Evolutionary conservation across 306 rosid species (phyloP), one percentile per base, ranked within the genome.

Genomic region (Quercus berberidifolia): DNA sequence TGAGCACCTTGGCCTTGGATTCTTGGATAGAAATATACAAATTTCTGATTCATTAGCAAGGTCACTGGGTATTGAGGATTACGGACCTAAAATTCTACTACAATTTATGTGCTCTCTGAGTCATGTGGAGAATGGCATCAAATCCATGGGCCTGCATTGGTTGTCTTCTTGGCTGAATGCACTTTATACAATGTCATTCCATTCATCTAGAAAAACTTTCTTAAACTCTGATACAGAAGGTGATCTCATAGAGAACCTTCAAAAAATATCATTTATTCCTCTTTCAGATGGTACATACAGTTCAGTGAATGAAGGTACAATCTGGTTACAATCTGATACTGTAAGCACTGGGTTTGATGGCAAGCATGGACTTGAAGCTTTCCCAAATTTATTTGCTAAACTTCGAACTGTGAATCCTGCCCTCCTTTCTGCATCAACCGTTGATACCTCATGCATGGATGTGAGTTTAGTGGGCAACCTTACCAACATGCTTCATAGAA

Each of bases 261-360:
- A 52, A 78, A 92, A 86, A 73, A 82, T 77, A 19, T 83, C 92
- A 10, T 88, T 91, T 78, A 83, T 94, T 78, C 99, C 97, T 82
- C 99, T 94, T 79, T 94, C 99, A 73, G 89, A 94, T 87, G 97
- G 97, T 78, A 84, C 91, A 46, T 91, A 76, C 88, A 84, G 92
- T 68, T 87, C 99, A 43, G 80, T 92, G 19, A 76, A 85, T 76
- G 91, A 87, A 78, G 97, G 97, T 57, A 86, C 95, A 74, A 92
- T 94, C 77, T 94, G 99, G 99, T 82, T 94, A 79, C 95, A 87
- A 54, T 84, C 81, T 80, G 89, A 88, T 82, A 72, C 78, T 28
- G 79, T 71, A 58, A 80, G 79, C 86, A 65, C 84, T n/a, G 89
- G 88, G 41, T 75, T 83, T 84, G 90, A 86, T 63, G 86, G 87